Percentiles rank a stretch among this genome's conserved stretches.
These are phyloP conservation scores for Tolypocladium inflatum DNA, from an alignment of 2,329 filamentous ascomycete genomes.

Conservation along the genomic window DNA sequence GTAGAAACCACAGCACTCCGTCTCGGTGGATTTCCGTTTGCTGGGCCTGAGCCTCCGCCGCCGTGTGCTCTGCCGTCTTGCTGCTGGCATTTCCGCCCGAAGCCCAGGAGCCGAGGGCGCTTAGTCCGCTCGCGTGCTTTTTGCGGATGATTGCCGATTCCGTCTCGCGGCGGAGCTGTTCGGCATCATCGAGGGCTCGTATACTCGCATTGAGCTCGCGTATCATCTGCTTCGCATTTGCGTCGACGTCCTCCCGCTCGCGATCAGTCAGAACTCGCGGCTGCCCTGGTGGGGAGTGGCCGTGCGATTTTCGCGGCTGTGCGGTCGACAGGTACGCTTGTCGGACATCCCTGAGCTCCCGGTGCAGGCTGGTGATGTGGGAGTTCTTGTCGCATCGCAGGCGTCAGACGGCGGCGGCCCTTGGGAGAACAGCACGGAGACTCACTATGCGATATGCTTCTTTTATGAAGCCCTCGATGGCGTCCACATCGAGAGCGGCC, in stretches of 20 bases:
- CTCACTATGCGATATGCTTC: constrained; percentile 88
- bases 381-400: constrained; percentile 52
- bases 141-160: constrained; percentile 60
- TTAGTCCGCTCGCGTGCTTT: constrained; percentile 57
- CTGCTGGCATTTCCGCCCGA: constrained; percentile 44
- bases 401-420: neutral
- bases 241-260: constrained; percentile 80
- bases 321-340: constrained; percentile 85
- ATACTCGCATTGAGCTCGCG: constrained; percentile 80
- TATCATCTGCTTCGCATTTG: constrained; percentile 75
- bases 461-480: constrained; percentile 78
- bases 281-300: constrained; percentile 33
- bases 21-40: constrained; percentile 65
- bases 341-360: constrained; percentile 73
- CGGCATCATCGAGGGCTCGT: constrained; percentile 68
- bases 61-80: constrained; percentile 55
- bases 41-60: constrained; percentile 61
- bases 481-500: constrained; percentile 25
- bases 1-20: constrained; percentile 73
- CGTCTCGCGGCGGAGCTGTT: constrained; percentile 71
- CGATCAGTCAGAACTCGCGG: constrained; percentile 60
- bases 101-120: constrained; percentile 55
- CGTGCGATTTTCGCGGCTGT: constrained; percentile 48
- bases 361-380: constrained; percentile 71
- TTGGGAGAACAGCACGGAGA: constrained; percentile 8